phyloP scores from a whole-genome alignment of 1,139 yeast species.

The Suhomyces ambrosiae region DNA sequence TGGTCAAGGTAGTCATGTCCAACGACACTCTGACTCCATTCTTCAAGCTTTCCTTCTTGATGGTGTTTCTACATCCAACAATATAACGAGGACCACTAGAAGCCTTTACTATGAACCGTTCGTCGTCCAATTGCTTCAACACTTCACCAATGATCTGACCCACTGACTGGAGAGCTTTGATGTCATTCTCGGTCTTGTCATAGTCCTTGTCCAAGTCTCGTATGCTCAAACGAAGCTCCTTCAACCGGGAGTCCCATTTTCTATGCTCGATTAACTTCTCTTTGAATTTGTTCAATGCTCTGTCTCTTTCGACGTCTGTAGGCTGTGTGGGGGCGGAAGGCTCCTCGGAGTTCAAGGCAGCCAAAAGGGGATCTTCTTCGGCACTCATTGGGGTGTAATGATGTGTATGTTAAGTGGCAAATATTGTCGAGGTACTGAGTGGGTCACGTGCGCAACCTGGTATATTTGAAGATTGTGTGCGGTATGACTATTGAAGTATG shows the following conservation, averaged over 20 bases:
- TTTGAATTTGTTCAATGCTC: conserved; percentile 78
- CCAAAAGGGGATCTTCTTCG: conserved; percentile 72
- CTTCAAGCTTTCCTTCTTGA: conserved; percentile 77
- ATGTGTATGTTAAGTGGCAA: conserved; percentile 1
- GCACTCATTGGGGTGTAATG: conserved; percentile 51
- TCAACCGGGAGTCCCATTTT: conserved; percentile 91
- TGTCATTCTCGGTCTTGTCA: conserved; percentile 94
- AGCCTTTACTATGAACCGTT: conserved; percentile 94
- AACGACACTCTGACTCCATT: conserved; percentile 96
- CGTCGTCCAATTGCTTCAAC: conserved; percentile 92
- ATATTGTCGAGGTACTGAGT: conserved; percentile 5
- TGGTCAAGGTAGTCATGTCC: conserved; percentile 97
- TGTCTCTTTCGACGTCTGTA: conserved; percentile 73
- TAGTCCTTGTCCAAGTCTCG: conserved; percentile 82
- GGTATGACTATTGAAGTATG: no score
- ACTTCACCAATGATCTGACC: conserved; percentile 99
- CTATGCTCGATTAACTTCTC: conserved; percentile 89
- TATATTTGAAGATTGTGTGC: no score
- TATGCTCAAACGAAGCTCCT: conserved; percentile 79
- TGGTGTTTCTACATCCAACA: conserved; percentile 95
- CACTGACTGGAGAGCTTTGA: conserved; percentile 94
- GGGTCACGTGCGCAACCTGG: no score
- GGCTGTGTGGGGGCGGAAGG: conserved; percentile 25
- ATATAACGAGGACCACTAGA: conserved; percentile 97
- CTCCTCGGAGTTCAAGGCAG: conserved; percentile 59